Evolutionary conservation across 2,329 filamentous ascomycete species (phyloP).

Genomic region (Xylaria sp.): DNA sequence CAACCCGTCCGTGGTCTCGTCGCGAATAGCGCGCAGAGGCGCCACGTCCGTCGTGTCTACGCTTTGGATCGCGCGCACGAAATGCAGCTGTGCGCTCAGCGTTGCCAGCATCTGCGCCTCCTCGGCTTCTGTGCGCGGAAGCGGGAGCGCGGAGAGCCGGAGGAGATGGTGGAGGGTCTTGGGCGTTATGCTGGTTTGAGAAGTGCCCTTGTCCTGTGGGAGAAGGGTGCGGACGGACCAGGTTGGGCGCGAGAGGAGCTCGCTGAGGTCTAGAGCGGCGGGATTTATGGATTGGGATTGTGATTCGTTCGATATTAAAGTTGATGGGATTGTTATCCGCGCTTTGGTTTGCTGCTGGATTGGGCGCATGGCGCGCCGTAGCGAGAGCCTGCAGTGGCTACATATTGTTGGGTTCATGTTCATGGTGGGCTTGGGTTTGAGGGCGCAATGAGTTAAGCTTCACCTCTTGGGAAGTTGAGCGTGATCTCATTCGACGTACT

Average conservation of each 20-base stretch:
- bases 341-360: slow-evolving; percentile 1
- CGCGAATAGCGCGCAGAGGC: slow-evolving; percentile 81
- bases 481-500: neutral
- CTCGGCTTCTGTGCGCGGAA: slow-evolving; percentile 70
- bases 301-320: slow-evolving; percentile 38
- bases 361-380: slow-evolving; percentile 30
- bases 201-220: slow-evolving; percentile 52
- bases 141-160: slow-evolving; percentile 86
- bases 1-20: slow-evolving; percentile 73
- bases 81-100: slow-evolving; percentile 84
- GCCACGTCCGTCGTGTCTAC: slow-evolving; percentile 79
- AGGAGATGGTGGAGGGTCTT: slow-evolving; percentile 84
- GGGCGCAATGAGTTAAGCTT: neutral
- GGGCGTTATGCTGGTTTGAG: slow-evolving; percentile 64
- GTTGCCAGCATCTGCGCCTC: slow-evolving; percentile 78
- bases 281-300: slow-evolving; percentile 61
- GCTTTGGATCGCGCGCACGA: slow-evolving; percentile 85
- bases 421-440: slow-evolving; percentile 37
- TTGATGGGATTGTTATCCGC: slow-evolving; percentile 23
- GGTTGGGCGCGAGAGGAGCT: slow-evolving; percentile 75
- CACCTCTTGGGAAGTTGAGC: neutral
- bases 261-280: slow-evolving; percentile 41
- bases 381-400: slow-evolving; percentile 41
- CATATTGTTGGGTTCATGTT: slow-evolving; percentile 46
- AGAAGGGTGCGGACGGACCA: slow-evolving; percentile 88